Evolutionary conservation across 768 basidiomycete species (phyloP).

Genomic region (Lactarius evosmus): DNA sequence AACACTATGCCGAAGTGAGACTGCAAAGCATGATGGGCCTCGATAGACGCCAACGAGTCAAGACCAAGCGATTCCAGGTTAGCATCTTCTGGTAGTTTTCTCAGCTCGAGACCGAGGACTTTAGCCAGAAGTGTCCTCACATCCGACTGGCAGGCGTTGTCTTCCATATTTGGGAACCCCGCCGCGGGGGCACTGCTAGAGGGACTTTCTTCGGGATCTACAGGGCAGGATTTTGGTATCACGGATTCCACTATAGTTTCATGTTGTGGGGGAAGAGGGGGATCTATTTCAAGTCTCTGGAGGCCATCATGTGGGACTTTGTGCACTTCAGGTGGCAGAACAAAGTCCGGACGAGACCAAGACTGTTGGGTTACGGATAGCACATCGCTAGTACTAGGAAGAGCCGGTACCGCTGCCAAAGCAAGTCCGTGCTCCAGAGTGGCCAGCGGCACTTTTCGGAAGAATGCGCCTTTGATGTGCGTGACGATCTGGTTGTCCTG

Average conservation of each 20-base stretch:
- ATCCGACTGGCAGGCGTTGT: slow-evolving; percentile 22
- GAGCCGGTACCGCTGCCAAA: slow-evolving; percentile 30
- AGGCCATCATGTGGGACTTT: neutral
- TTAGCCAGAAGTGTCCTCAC: slow-evolving; percentile 43
- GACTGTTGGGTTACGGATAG: neutral
- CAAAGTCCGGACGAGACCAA: neutral
- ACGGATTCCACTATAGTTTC: neutral
- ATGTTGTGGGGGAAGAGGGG: neutral
- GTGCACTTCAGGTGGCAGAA: neutral
- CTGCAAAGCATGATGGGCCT: slow-evolving; percentile 49
- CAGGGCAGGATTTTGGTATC: neutral
- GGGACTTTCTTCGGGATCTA: neutral
- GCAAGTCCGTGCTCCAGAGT: slow-evolving; percentile 48
- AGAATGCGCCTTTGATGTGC: slow-evolving; percentile 53
- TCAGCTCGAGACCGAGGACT: slow-evolving; percentile 40
- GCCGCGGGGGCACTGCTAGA: slow-evolving; percentile 1
- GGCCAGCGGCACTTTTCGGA: slow-evolving; percentile 52
- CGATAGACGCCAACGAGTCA: slow-evolving; percentile 64
- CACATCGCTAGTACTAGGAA: neutral
- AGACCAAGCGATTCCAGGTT: slow-evolving; percentile 54
- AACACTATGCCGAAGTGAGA: slow-evolving; percentile 42
- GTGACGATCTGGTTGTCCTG: slow-evolving; percentile 48
- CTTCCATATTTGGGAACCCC: slow-evolving; percentile 14
- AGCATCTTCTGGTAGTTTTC: slow-evolving; percentile 43
- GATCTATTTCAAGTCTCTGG: neutral